phyloP scores from a whole-genome alignment of 1,284 basidiomycete genomes.

The Irpex sp. region DNA sequence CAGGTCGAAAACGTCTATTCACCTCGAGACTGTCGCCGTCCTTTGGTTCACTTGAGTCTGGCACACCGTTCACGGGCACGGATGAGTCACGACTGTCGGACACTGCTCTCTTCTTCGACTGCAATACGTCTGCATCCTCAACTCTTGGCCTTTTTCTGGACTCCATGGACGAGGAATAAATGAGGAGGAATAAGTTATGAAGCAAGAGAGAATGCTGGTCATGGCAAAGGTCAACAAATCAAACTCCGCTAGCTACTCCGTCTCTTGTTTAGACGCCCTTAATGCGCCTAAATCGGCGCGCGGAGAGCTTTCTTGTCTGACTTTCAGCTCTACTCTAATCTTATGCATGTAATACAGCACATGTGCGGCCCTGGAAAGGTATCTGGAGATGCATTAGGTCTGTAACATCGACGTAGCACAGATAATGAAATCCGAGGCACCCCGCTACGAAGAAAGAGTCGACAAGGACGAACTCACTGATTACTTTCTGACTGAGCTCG shows the following conservation, averaged over 20 bases:
- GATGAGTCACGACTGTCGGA: conserved; percentile 55
- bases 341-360: too few relatives aligned
- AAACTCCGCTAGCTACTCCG: conserved; percentile 9
- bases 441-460: background rate
- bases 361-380: background rate
- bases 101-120: conserved; percentile 66
- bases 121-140: conserved; percentile 49
- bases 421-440: background rate
- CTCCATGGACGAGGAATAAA: conserved; percentile 39
- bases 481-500: background rate
- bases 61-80: conserved; percentile 51
- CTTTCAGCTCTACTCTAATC: too few relatives aligned
- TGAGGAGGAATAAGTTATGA: conserved; percentile 6
- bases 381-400: background rate
- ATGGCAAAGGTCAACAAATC: conserved; percentile 5
- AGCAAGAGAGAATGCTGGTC: conserved; percentile 4
- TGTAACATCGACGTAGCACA: background rate
- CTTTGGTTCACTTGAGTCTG: conserved; percentile 50
- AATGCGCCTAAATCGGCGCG: conserved; percentile 1
- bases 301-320: background rate
- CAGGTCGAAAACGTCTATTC: conserved; percentile 11
- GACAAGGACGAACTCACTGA: background rate
- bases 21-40: conserved; percentile 74
- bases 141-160: conserved; percentile 60
- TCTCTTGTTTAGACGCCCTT: conserved; percentile 4